phyloP scores from a whole-genome alignment of 345 rosid genomes.

The Bruguiera gymnorhiza region DNA sequence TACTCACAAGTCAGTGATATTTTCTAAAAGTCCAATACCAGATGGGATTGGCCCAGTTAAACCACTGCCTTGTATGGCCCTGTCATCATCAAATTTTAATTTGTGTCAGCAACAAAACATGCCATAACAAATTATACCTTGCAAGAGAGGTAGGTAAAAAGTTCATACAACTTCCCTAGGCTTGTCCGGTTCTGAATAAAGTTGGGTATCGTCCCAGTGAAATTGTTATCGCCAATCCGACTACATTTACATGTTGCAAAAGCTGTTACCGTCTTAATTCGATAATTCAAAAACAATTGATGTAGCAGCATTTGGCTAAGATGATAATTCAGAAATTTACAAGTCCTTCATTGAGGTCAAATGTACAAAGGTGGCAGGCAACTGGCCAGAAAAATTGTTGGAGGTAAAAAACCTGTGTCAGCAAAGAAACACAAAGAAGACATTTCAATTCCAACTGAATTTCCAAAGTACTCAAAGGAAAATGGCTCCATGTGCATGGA shows the following conservation, averaged over 20 bases:
- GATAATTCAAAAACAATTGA: too few species aligned
- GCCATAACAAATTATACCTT: neutral
- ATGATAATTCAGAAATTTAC: constrained; percentile 25
- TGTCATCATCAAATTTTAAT: too few species aligned
- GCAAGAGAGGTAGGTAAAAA: neutral
- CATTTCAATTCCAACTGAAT: neutral
- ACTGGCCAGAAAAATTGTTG: constrained; percentile 44
- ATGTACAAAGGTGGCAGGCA: constrained; percentile 37
- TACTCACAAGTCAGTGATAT: constrained; percentile 31
- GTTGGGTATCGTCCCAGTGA: constrained; percentile 47
- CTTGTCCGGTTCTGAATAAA: constrained; percentile 25
- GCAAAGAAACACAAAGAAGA: neutral
- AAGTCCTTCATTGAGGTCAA: constrained; percentile 40
- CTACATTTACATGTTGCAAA: constrained; percentile 18
- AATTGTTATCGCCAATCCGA: constrained; percentile 47
- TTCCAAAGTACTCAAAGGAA: too few species aligned
- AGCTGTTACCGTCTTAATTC: neutral
- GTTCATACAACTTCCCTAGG: constrained; percentile 21
- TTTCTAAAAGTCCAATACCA: constrained; percentile 19
- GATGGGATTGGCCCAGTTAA: constrained; percentile 34
- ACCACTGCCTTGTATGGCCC: too few species aligned
- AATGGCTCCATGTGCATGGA: too few species aligned
- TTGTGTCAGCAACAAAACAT: neutral
- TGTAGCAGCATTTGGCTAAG: too few species aligned
- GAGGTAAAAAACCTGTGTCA: constrained; percentile 41